phyloP scores from a whole-genome alignment of 2,329 filamentous ascomycete genomes.

The Mycosphaerelloides madeirae region DNA sequence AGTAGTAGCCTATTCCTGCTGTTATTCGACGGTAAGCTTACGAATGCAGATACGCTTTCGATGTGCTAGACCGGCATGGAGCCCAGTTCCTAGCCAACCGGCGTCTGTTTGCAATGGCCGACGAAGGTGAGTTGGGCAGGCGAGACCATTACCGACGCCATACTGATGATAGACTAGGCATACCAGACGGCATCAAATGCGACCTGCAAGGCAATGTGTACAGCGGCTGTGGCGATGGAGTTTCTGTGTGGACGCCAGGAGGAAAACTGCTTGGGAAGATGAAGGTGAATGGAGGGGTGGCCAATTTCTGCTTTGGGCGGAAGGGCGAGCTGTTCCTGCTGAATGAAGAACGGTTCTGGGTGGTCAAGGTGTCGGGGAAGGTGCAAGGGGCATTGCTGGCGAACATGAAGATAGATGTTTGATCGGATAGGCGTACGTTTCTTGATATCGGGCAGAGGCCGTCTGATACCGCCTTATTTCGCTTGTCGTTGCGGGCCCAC shows the following conservation, averaged over 20 bases:
- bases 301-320: constrained; percentile 31
- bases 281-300: constrained; percentile 40
- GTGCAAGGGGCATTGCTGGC: constrained; percentile 25
- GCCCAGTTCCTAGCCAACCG: constrained; percentile 24
- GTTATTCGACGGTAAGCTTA: background rate
- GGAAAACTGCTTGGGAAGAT: constrained; percentile 56
- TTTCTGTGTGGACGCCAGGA: constrained; percentile 50
- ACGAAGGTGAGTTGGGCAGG: constrained; percentile 14
- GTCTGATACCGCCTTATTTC: constrained; percentile 2
- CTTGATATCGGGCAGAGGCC: background rate
- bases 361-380: constrained; percentile 16
- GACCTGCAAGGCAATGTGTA: constrained; percentile 54
- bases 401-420: constrained; percentile 25
- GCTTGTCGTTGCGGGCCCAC: background rate
- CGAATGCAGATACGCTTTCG: constrained; percentile 25
- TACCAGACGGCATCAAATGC: constrained; percentile 57
- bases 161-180: constrained; percentile 30
- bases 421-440: background rate
- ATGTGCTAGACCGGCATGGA: constrained; percentile 26
- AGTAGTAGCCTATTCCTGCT: constrained; percentile 18
- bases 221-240: constrained; percentile 51
- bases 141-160: background rate
- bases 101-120: constrained; percentile 27
- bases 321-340: constrained; percentile 25
- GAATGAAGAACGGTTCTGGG: constrained; percentile 26